phyloP scores from a whole-genome alignment of 345 rosid genomes.

The Tarenaya hassleriana region DNA sequence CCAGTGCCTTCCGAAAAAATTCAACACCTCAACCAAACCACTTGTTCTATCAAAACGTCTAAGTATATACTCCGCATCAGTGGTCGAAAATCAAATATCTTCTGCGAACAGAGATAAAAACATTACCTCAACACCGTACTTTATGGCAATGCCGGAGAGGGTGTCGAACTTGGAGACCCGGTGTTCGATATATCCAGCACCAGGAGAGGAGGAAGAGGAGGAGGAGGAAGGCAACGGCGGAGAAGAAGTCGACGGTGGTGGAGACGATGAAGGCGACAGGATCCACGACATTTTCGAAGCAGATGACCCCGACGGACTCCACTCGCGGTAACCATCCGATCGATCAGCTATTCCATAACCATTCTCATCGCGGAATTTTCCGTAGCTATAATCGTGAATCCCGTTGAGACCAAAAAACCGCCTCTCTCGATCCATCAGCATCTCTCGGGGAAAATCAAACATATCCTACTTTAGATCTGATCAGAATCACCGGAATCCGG shows the following conservation, averaged over 20 bases:
- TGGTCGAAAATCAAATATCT: not conserved
- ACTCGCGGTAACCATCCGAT: conserved; percentile 22
- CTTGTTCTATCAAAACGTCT: too few relatives aligned
- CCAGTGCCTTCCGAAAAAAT: too few relatives aligned
- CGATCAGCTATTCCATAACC: conserved; percentile 29
- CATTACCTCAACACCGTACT: conserved; percentile 83
- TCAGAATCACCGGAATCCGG: conserved; percentile 12
- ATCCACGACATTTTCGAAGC: conserved; percentile 23
- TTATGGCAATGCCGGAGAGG: conserved; percentile 89
- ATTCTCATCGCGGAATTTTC: conserved; percentile 30
- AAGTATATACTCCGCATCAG: too few relatives aligned
- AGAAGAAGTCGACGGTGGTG: conserved; percentile 26
- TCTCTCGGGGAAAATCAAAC: conserved; percentile 6
- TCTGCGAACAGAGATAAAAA: not conserved
- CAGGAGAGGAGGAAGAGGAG: conserved; percentile 27
- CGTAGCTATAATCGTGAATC: conserved; percentile 24
- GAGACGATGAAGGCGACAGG: conserved; percentile 31
- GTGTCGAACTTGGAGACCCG: conserved; percentile 73
- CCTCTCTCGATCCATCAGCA: conserved; percentile 47
- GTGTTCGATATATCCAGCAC: conserved; percentile 48
- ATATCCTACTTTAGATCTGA: conserved; percentile 25
- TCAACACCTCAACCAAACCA: too few relatives aligned
- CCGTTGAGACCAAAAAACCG: conserved; percentile 24
- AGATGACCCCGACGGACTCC: conserved; percentile 28
- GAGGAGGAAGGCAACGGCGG: conserved; percentile 20